Conservation (phyloP, 1,284 basidiomycete genomes). For the Amanita bisporigera region DNA sequence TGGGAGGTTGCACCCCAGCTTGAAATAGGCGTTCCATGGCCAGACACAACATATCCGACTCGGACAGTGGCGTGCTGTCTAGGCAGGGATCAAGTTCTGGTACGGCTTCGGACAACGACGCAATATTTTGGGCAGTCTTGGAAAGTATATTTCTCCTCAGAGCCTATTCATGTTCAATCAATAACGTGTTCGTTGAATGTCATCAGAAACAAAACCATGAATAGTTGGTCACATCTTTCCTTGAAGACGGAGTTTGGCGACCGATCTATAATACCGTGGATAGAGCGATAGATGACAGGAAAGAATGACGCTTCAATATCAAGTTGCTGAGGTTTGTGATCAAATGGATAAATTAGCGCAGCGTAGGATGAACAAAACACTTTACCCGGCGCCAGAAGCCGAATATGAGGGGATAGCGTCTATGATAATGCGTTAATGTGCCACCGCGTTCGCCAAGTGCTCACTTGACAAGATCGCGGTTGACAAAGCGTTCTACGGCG, state of each 20-base stretch:
- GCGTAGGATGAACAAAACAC: conserved; percentile 15
- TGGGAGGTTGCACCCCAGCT: conserved; percentile 48
- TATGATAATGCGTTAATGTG: conserved; percentile 35
- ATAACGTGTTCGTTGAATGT: background rate
- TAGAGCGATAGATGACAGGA: conserved; percentile 54
- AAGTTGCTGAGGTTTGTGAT: conserved; percentile 54
- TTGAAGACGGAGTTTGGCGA: conserved; percentile 57
- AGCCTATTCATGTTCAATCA: conserved; percentile 13
- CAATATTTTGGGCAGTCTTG: conserved; percentile 19
- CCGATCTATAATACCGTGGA: conserved; percentile 57
- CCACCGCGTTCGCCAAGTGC: conserved; percentile 15
- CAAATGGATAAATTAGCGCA: background rate
- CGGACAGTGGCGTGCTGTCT: conserved; percentile 21
- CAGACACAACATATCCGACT: conserved; percentile 49
- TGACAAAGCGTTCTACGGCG: conserved; percentile 58
- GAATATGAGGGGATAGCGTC: conserved; percentile 77
- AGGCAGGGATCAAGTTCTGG: conserved; percentile 6
- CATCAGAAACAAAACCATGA: conserved; percentile 52
- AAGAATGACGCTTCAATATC: conserved; percentile 57
- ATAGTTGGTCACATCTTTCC: conserved; percentile 47
- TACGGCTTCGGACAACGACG: conserved; percentile 32
- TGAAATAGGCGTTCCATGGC: conserved; percentile 57
- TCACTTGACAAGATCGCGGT: conserved; percentile 64
- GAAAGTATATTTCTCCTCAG: conserved; percentile 10
- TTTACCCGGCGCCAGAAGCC: conserved; percentile 66